These are phyloP conservation scores for Curvularia spicifera DNA, from an alignment of 2,329 filamentous ascomycete genomes.

Conservation along the genomic window DNA sequence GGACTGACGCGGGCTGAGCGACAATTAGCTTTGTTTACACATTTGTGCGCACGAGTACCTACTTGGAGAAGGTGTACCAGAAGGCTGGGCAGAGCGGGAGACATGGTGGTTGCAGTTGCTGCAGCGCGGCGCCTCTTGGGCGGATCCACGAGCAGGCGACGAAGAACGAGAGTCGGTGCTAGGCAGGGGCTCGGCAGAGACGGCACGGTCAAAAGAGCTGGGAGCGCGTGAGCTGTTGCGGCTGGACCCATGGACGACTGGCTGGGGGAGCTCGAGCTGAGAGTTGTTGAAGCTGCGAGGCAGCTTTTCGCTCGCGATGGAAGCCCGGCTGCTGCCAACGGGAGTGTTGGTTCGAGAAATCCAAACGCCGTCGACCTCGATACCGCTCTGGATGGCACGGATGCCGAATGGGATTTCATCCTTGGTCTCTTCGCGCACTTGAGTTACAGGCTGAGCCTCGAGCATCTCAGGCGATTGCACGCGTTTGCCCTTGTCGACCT, in stretches of 20 bases:
- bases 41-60: conserved; percentile 14
- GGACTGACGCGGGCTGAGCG: conserved; percentile 31
- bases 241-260: conserved; percentile 41
- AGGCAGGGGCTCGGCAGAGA: conserved; percentile 46
- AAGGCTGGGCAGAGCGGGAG: conserved; percentile 24
- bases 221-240: conserved; percentile 44
- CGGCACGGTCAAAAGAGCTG: conserved; percentile 49
- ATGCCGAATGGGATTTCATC: conserved; percentile 84
- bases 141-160: conserved; percentile 39
- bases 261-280: conserved; percentile 42
- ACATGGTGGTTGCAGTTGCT: conserved; percentile 41
- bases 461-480: conserved; percentile 65
- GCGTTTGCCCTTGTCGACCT: conserved; percentile 46
- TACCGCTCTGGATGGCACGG: conserved; percentile 80
- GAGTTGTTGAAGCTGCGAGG: conserved; percentile 42
- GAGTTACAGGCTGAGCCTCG: conserved; percentile 65
- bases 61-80: conserved; percentile 37
- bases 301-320: conserved; percentile 41
- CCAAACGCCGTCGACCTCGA: conserved; percentile 82
- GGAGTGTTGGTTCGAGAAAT: conserved; percentile 56
- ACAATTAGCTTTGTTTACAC: conserved; percentile 9
- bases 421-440: conserved; percentile 58
- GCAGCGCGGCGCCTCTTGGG: conserved; percentile 40
- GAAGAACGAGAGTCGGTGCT: conserved; percentile 41
- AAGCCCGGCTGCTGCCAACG: conserved; percentile 46